Conservation (phyloP, 129 eudicot species). For the Flaveria brownii region DNA sequence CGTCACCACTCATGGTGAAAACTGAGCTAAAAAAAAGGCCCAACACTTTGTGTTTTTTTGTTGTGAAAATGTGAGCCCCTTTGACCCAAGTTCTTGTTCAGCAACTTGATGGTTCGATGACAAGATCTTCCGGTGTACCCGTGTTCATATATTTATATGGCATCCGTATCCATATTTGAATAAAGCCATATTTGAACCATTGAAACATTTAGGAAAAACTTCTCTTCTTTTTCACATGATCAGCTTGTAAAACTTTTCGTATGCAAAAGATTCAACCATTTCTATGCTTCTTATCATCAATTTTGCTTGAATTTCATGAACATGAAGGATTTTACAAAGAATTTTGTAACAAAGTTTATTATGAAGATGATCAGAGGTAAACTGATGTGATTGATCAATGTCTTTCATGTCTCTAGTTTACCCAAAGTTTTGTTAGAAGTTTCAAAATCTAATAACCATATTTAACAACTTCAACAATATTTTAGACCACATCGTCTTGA, state of each 20-base stretch:
- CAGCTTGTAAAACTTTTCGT: slow-evolving; percentile 40
- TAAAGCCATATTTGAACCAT: slow-evolving; percentile 47
- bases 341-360: background rate
- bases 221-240: background rate
- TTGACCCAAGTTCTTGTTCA: slow-evolving; percentile 37
- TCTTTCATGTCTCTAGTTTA: too few species aligned
- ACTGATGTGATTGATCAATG: too few species aligned
- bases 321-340: background rate
- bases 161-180: slow-evolving; percentile 40
- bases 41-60: slow-evolving; percentile 30
- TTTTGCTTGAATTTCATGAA: background rate
- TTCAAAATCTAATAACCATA: too few species aligned
- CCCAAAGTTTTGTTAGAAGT: too few species aligned
- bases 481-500: too few species aligned
- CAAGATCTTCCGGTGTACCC: slow-evolving; percentile 27
- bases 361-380: background rate
- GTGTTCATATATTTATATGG: slow-evolving; percentile 52
- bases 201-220: slow-evolving; percentile 33
- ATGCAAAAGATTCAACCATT: slow-evolving; percentile 35
- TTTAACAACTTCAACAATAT: too few species aligned
- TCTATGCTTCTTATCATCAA: slow-evolving; percentile 5
- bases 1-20: slow-evolving; percentile 38
- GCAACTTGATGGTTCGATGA: slow-evolving; percentile 24
- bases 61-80: slow-evolving; percentile 41
- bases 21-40: slow-evolving; percentile 34